Evolutionary conservation across 2,329 filamentous ascomycete species (phyloP).

Genomic region (Alternaria novae-zelandiae): DNA sequence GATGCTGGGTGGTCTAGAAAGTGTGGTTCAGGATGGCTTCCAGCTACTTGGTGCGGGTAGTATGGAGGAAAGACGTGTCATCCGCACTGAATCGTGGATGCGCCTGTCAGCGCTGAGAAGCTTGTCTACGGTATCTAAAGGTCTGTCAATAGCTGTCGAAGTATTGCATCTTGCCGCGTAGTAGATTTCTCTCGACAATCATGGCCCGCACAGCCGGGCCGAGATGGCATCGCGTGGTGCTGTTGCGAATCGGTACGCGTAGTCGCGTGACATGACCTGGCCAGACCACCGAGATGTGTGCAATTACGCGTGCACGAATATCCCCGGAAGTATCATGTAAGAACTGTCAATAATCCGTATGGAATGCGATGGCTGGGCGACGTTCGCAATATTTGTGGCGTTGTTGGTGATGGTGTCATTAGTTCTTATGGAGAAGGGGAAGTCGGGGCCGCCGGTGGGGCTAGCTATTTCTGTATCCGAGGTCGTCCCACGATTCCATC

Average conservation of each 20-base stretch:
- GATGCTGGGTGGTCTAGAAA: slow-evolving; percentile 34
- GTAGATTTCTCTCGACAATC: background rate
- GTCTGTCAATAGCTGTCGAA: background rate
- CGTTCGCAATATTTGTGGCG: background rate
- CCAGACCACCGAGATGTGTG: background rate
- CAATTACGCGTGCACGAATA: background rate
- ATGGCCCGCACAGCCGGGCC: background rate
- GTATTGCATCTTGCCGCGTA: background rate
- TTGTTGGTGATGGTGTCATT: background rate
- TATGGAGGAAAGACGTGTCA: slow-evolving; percentile 29
- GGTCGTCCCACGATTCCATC: background rate
- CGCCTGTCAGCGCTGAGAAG: slow-evolving; percentile 53
- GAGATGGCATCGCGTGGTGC: background rate
- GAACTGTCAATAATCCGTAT: background rate
- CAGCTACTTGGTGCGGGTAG: slow-evolving; percentile 21
- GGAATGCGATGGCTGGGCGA: background rate
- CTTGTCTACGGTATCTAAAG: slow-evolving; percentile 29
- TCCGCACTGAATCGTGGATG: slow-evolving; percentile 44
- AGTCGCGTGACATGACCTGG: background rate
- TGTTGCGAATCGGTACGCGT: background rate
- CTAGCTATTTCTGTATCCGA: background rate
- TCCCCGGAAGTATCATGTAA: background rate
- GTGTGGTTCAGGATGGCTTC: slow-evolving; percentile 26
- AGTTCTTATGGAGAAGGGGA: background rate
- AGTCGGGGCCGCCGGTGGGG: background rate